A percentile compares a stretch with the other conserved stretches of the same genome.
These are phyloP conservation scores for Cytospora piceicola DNA, from an alignment of 2,329 filamentous ascomycete genomes.

Conservation along the genomic window DNA sequence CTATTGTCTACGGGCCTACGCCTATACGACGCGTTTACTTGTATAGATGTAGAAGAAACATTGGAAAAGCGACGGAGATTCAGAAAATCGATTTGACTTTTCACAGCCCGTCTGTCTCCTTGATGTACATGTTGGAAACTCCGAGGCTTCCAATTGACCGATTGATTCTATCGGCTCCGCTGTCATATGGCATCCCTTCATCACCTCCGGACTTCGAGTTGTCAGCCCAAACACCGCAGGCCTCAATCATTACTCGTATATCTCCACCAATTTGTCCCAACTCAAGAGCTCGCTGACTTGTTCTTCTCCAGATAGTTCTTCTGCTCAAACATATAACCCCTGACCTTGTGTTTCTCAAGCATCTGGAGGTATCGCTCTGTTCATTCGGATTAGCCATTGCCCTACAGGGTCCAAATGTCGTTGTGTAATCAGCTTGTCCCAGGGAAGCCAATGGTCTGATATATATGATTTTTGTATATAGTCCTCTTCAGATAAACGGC, in stretches of 20 bases:
- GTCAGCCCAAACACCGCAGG: not conserved
- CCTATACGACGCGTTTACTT: not conserved
- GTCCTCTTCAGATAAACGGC: not conserved
- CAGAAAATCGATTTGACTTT: not conserved
- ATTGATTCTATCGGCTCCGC: slow-evolving; percentile 5
- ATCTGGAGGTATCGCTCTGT: slow-evolving; percentile 79
- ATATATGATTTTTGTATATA: not conserved
- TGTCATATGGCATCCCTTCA: not conserved
- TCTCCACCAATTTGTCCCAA: not conserved
- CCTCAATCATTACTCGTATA: slow-evolving; percentile 12
- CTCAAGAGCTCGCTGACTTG: slow-evolving; percentile 6
- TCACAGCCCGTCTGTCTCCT: slow-evolving; percentile 3
- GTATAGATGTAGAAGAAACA: not conserved
- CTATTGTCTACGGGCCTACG: not conserved
- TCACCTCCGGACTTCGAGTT: slow-evolving; percentile 2
- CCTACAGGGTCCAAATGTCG: not conserved
- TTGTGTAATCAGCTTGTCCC: not conserved
- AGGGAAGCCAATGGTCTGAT: not conserved
- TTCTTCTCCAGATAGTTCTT: slow-evolving; percentile 70
- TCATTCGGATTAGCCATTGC: slow-evolving; percentile 15
- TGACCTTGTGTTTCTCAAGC: slow-evolving; percentile 75
- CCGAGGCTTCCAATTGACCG: slow-evolving; percentile 7
- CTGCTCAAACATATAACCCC: slow-evolving; percentile 79
- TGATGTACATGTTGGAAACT: slow-evolving; percentile 14
- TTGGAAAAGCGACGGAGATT: not conserved